Base-by-base conservation (phyloP, 805 yeast genomes). In the Ogataea haglerorum region DNA sequence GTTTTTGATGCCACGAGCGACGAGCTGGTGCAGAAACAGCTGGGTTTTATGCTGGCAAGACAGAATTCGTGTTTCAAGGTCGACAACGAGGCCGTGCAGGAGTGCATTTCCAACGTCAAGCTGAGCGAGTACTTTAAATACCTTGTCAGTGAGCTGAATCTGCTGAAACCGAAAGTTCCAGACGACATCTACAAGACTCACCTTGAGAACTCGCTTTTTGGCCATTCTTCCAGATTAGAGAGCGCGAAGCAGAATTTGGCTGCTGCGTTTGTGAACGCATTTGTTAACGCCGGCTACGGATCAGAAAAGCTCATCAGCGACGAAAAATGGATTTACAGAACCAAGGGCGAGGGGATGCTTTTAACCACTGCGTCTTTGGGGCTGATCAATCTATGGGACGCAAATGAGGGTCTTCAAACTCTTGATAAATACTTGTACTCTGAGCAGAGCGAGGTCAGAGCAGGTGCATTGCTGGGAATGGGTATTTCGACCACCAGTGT, bases 161-260 rank as follows among this genome's bases (percentile, higher is more conserved):
- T 93, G 52, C 71, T 85, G 52, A 89, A 85, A 36, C 95, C 98
- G 38, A 87, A 87, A 61, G 84, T 85, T 21, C 99, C 99, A 10
- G 96, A 89, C 64, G 99, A 93, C 63, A 78, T 93, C 43, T 89
- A 89, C 66, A 89, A 90, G 64, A 80, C 89, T 21, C 96, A 91
- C 61, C 72, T 91, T 51, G 98, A 93, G 58, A 81, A 77, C 49
- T 58, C 75, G 14, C 47, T 57, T 16, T 73, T 75, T 40, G 81
- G 82, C 5, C 66, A 76, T 22, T 76, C 82, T 6, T 56, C 72
- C 1, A 70, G 76, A 38, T 67, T 88, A 30, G 97, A 91, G 61
- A 85, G 96, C 26, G 95, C 96, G 10, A 90, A 89, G 63, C 98
- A 91, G 64, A 93, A 89, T 58, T 72, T 93, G 54, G 98, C 98